phyloP scores from a whole-genome alignment of 352 stramenopile species.

The Phytophthora constricta region DNA sequence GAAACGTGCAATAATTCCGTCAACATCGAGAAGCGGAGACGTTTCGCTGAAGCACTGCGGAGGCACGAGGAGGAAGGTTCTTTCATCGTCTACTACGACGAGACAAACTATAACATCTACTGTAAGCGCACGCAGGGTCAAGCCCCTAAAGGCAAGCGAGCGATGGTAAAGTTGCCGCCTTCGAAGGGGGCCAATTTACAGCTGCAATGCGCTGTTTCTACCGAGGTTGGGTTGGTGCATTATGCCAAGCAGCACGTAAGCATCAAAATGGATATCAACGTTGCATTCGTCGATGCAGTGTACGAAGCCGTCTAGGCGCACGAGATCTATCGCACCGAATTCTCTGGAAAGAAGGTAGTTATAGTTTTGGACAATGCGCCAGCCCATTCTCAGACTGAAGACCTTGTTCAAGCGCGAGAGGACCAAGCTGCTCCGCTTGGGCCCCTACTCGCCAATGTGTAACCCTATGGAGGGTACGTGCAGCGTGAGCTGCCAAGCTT shows the following conservation, averaged over 20 bases:
- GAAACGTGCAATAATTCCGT: too few relatives aligned
- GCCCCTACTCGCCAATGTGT: too few relatives aligned
- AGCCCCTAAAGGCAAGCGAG: constrained; percentile 8
- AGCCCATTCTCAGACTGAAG: constrained; percentile 21
- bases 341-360: constrained; percentile 28
- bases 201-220: constrained; percentile 32
- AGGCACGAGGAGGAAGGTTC: too few relatives aligned
- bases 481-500: too few relatives aligned
- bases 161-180: background rate
- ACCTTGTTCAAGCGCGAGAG: background rate
- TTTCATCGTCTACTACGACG: constrained; percentile 23
- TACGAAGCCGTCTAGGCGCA: constrained; percentile 14
- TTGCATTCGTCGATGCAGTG: constrained; percentile 16
- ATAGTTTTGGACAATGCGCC: constrained; percentile 33
- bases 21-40: too few relatives aligned
- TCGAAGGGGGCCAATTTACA: constrained; percentile 31
- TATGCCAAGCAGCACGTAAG: constrained; percentile 11
- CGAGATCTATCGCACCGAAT: constrained; percentile 5
- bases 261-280: constrained; percentile 33
- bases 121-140: constrained; percentile 15
- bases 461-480: too few relatives aligned
- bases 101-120: constrained; percentile 36
- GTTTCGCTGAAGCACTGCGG: too few relatives aligned
- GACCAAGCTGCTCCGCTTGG: constrained; percentile 29
- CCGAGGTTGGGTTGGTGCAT: too few relatives aligned